Percentiles rank a stretch among this genome's conserved stretches.
Conservation (phyloP, 305 asterid species). For the Fraxinus dipetala region DNA sequence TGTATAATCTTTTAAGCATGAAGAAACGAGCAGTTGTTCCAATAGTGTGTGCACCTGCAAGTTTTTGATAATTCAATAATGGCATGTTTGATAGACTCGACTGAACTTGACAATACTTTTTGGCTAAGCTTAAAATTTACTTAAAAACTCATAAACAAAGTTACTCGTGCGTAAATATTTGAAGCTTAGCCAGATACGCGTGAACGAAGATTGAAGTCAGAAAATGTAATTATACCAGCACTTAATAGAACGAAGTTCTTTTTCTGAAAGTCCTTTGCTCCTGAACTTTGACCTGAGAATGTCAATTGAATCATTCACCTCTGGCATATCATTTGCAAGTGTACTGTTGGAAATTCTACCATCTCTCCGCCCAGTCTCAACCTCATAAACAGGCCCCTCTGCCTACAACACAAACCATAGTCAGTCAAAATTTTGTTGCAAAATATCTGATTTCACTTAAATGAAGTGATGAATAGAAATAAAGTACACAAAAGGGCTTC, state of each 20-base stretch:
- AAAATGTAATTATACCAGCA: constrained; percentile 17
- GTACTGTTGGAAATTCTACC: constrained; percentile 29
- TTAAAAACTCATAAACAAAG: no score
- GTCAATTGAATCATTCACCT: constrained; percentile 34
- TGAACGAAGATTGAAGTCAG: not conserved
- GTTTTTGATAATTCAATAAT: not conserved
- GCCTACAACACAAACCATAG: constrained; percentile 16
- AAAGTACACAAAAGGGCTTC: no score
- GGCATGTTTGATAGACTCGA: not conserved
- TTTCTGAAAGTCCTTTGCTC: constrained; percentile 28
- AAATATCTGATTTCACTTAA: not conserved
- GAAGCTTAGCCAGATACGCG: not conserved
- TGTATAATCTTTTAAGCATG: constrained; percentile 33
- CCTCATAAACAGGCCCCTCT: constrained; percentile 33
- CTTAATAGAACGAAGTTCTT: constrained; percentile 38
- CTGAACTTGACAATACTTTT: not conserved
- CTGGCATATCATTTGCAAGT: constrained; percentile 39
- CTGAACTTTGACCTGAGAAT: constrained; percentile 34
- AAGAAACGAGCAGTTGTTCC: constrained; percentile 46
- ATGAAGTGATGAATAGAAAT: no score
- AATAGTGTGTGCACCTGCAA: constrained; percentile 39
- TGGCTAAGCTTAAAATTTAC: not conserved
- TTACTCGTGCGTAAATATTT: no score
- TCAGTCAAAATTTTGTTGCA: not conserved
- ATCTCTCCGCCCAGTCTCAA: constrained; percentile 44